Evolutionary conservation across 2,329 filamentous ascomycete genomes (phyloP), one percentile per base, ranked within the genome.

Genomic region (Ophiostoma sp.): DNA sequence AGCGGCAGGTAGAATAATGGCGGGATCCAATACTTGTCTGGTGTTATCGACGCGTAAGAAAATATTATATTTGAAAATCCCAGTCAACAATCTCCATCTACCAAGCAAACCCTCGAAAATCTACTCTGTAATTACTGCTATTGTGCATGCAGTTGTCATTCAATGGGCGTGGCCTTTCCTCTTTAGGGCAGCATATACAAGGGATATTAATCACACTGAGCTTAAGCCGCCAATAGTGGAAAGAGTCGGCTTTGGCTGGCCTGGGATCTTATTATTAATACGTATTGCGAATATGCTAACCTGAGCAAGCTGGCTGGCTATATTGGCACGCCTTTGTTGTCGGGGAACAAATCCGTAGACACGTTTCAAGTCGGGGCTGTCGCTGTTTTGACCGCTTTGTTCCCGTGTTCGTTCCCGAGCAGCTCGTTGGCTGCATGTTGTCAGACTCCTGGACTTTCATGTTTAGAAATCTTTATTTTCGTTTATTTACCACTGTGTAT

Each of bases 191-290:
- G 20, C 4, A 20, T 35, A 17, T 35, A 48, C 44, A 41, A 41
- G 39, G 39, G 48, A 33, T 27, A 68, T 75, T 74, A 85, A 71
- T 84, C 80, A 72, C 70, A 36, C n/a, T 41, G 39, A 1, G 23
- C 48, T 57, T 23, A 57, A 44, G 54, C 68, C 68, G 39, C 33
- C 20, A 33, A 62, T 33, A 60, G n/a, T 31, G 54, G 48, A 52
- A 52, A 23, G 48, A 1, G n/a, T 52, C 48, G 23, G 52, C 52
- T 57, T 57, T 57, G n/a, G 48, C 48, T 57, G n/a, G 48, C 48
- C 17, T 52, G 39, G 39, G 39, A 15, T 57, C 23, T 27, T 27
- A 57, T 57, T 57, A 57, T 27, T 57, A 57, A 57, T 57, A 57
- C 23, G 4, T 8, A 27, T 64, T 64, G 31, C 31, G 57, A 64